Evolutionary conservation across 768 basidiomycete species (phyloP).

Genomic region (Neoboletus brunneissimus): DNA sequence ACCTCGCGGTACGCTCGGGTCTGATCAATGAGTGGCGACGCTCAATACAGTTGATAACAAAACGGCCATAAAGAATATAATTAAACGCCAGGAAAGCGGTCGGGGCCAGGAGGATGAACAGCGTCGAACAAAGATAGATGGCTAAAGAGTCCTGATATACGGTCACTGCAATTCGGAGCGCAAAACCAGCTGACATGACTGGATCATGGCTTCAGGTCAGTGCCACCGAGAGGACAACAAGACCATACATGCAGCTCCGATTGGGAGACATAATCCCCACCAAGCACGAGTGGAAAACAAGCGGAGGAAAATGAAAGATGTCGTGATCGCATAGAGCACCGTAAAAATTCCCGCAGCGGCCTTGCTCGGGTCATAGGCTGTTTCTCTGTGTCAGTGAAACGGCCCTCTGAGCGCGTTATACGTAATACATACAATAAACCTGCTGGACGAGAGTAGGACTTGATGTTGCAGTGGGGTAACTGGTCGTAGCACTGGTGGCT

Average conservation of each 20-base stretch:
- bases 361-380: constrained; percentile 28
- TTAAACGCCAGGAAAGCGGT: constrained; percentile 33
- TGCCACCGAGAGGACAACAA: not conserved
- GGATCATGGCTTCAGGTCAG: not conserved
- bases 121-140: constrained; percentile 13
- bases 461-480: constrained; percentile 1
- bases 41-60: constrained; percentile 19
- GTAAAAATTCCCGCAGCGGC: constrained; percentile 20
- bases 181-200: constrained; percentile 24
- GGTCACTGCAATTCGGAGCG: constrained; percentile 17
- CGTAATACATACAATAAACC: not conserved
- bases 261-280: constrained; percentile 35
- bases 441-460: constrained; percentile 9
- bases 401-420: not conserved
- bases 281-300: constrained; percentile 22
- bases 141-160: constrained; percentile 21
- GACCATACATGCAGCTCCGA: constrained; percentile 24
- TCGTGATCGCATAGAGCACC: constrained; percentile 19
- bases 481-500: constrained; percentile 5
- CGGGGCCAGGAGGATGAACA: constrained; percentile 29
- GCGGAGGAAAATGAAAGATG: constrained; percentile 15
- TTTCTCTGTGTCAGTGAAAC: not conserved
- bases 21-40: constrained; percentile 22
- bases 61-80: constrained; percentile 33
- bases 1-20: constrained; percentile 23